Percentiles rank a stretch among this genome's conserved stretches.
Evolutionary conservation across 345 rosid species (phyloP).

Genomic region (Arabis hirsuta): DNA sequence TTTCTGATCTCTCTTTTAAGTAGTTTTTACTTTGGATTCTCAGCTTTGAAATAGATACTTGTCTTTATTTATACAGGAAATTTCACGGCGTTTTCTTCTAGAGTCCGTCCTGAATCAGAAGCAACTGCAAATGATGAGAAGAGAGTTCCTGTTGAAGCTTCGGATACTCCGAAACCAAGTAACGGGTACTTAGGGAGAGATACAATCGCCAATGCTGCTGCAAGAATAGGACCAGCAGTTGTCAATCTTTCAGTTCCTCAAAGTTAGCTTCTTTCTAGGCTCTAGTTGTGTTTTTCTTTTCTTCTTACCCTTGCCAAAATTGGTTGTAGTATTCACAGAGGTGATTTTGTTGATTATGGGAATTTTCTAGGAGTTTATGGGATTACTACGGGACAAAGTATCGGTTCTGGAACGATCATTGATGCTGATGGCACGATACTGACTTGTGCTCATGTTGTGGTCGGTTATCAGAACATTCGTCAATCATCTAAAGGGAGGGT

Average conservation of each 20-base stretch:
- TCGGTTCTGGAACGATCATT: slow-evolving; percentile 89
- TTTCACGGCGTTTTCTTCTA: slow-evolving; percentile 45
- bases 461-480: slow-evolving; percentile 58
- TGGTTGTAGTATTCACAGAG: slow-evolving; percentile 1
- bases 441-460: slow-evolving; percentile 93
- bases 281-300: not conserved
- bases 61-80: slow-evolving; percentile 46
- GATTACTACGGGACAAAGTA: slow-evolving; percentile 54
- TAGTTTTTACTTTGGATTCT: too few species aligned
- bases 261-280: slow-evolving; percentile 47
- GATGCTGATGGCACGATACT: slow-evolving; percentile 81
- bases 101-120: slow-evolving; percentile 51
- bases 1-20: not conserved
- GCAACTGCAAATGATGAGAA: slow-evolving; percentile 38
- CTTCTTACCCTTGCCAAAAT: not conserved
- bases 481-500: slow-evolving; percentile 70
- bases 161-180: slow-evolving; percentile 51
- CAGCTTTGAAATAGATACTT: not conserved
- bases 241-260: slow-evolving; percentile 78
- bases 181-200: slow-evolving; percentile 70
- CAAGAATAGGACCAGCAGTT: slow-evolving; percentile 80
- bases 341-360: slow-evolving; percentile 7
- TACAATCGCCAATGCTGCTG: slow-evolving; percentile 86
- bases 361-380: slow-evolving; percentile 54
- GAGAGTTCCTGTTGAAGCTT: slow-evolving; percentile 42